These are phyloP conservation scores for Erodium trifolium DNA, from an alignment of 441 rosid genomes.

Conservation along the genomic window DNA sequence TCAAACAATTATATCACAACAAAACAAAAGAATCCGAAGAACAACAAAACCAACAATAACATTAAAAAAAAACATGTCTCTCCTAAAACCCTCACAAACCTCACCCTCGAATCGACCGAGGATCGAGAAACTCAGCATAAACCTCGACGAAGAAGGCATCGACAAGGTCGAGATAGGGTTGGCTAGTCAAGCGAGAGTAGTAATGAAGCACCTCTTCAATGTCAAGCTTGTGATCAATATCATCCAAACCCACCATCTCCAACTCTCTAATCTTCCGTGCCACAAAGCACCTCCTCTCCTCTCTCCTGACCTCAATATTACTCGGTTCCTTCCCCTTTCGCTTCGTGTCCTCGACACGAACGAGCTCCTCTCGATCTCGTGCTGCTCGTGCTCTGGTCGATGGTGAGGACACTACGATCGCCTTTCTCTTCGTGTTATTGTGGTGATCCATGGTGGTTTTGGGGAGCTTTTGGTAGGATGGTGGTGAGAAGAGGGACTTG, in stretches of 20 bases:
- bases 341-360: no score
- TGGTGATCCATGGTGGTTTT: conserved; percentile 30
- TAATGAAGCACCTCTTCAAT: conserved; percentile 64
- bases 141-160: conserved; percentile 70
- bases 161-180: conserved; percentile 58
- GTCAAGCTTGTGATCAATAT: conserved; percentile 61
- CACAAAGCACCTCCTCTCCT: conserved; percentile 28
- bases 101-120: background rate
- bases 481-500: conserved; percentile 47
- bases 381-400: no score
- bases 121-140: conserved; percentile 38
- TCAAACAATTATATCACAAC: no score
- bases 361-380: no score
- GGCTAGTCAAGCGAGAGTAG: conserved; percentile 68
- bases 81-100: no score
- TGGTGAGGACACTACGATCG: no score
- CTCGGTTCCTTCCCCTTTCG: no score
- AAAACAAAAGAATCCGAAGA: no score
- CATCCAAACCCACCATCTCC: conserved; percentile 49
- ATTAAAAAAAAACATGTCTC: no score
- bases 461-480: conserved; percentile 52
- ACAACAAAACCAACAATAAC: no score
- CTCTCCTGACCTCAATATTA: conserved; percentile 12
- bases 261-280: conserved; percentile 56
- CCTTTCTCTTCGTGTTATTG: no score